Percentiles rank a stretch among this genome's conserved stretches.
Evolutionary conservation across 805 yeast genomes (phyloP).

Genomic region (Saccharomycopsis babjevae): DNA sequence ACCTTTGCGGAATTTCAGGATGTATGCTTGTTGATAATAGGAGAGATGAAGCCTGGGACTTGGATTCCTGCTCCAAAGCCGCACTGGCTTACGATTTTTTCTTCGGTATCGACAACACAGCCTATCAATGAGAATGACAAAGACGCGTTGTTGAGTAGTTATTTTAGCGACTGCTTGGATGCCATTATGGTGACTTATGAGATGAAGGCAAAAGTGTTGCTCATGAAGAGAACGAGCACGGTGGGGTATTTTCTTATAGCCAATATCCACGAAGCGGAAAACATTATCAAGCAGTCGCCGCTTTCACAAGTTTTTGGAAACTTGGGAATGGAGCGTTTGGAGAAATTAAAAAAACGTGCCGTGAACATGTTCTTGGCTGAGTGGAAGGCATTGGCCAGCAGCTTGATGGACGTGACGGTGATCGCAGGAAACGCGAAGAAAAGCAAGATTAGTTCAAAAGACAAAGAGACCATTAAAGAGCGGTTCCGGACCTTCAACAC

Average conservation of each 20-base stretch:
- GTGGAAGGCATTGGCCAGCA: slow-evolving; percentile 74
- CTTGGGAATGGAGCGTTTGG: slow-evolving; percentile 52
- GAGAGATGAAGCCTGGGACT: slow-evolving; percentile 43
- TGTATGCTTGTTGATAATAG: slow-evolving; percentile 40
- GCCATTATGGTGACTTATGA: slow-evolving; percentile 58
- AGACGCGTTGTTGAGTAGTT: slow-evolving; percentile 49
- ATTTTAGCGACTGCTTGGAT: slow-evolving; percentile 70
- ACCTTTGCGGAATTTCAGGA: slow-evolving; percentile 51
- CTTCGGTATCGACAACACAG: slow-evolving; percentile 36
- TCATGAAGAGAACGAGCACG: slow-evolving; percentile 22
- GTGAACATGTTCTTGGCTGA: slow-evolving; percentile 59
- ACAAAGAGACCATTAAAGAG: slow-evolving; percentile 74
- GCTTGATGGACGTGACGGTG: slow-evolving; percentile 71
- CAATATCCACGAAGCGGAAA: slow-evolving; percentile 66
- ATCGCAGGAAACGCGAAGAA: slow-evolving; percentile 35
- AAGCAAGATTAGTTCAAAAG: slow-evolving; percentile 46
- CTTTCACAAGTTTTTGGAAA: slow-evolving; percentile 45
- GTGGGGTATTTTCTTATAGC: slow-evolving; percentile 65
- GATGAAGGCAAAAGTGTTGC: slow-evolving; percentile 37
- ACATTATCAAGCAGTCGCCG: slow-evolving; percentile 52
- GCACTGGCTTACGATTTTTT: slow-evolving; percentile 38
- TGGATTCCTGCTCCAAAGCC: slow-evolving; percentile 62
- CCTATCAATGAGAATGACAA: slow-evolving; percentile 34
- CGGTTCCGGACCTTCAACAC: slow-evolving; percentile 73
- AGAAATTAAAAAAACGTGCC: slow-evolving; percentile 61